Evolutionary conservation across 1,284 basidiomycete genomes (phyloP), one percentile per base, ranked within the genome.

Genomic region (Singerocomus rubriflavus): DNA sequence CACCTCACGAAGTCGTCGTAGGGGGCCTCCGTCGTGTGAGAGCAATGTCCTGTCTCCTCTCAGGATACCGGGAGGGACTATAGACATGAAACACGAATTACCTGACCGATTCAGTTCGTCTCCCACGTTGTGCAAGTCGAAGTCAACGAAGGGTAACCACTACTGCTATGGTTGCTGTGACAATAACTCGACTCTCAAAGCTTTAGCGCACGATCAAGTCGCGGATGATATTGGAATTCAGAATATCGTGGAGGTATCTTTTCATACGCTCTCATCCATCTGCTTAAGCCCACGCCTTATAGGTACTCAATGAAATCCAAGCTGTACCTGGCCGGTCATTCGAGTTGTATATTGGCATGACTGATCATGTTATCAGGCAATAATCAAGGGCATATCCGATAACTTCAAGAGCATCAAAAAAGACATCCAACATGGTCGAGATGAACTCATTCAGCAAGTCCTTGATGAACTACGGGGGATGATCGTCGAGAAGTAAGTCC

Each of bases 361-460:
- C 55, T 62, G 25, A 66, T 53, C 26, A 35, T 17, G 36, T 34
- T 13, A 30, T 47, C 36, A 81, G 74, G 73, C 70, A 16, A 64
- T 80, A 16, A 55, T 78, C 16, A 65, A 63, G 41, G 76, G 75
- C 31, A 68, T 80, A 34, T 64, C 66, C 1, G 67, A 65, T 34
- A 74, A 69, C 38, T 74, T 80, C 46, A 69, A 70, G 30, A 65
- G 62, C 41, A 68, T 77, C 26, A 69, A 62, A 46, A 70, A 63
- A n/a, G 71, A 75, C 17, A 68, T 76, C 13, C 73, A 72, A 11
- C 57, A 59, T 6, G 73, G 71, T 30, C 68, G 73, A 44, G 65
- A 73, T 25, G 64, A 61, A 26, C 69, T 82, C 29, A 60, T 79
- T 13, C 68, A 65, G 5, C 69, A 72, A 32, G 74, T 75, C 26